A percentile compares a stretch with the other conserved stretches of the same genome.
These are phyloP conservation scores for Blastobotrys illinoisensis DNA, from an alignment of 1,139 yeast species.

Conservation along the genomic window DNA sequence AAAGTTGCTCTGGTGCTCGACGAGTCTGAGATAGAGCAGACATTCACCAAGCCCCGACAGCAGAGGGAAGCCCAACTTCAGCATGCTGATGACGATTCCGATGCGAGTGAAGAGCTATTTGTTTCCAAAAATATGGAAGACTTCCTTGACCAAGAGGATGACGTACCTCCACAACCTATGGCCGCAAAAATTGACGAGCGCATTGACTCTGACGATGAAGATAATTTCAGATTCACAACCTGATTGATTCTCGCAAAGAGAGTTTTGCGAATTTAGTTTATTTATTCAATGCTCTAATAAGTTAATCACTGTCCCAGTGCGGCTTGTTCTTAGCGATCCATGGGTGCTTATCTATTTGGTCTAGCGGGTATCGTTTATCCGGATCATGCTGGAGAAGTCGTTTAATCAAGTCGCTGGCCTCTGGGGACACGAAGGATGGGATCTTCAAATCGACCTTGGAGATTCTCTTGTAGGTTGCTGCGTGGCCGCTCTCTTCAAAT, in stretches of 20 bases:
- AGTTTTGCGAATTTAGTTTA: no score
- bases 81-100: neutral
- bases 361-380: slow-evolving; percentile 52
- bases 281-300: slow-evolving; percentile 1
- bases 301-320: slow-evolving; percentile 35
- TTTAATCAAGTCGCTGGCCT: slow-evolving; percentile 71
- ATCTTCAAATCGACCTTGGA: slow-evolving; percentile 68
- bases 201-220: slow-evolving; percentile 8
- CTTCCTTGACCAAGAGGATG: neutral
- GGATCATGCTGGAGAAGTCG: slow-evolving; percentile 64
- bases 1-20: neutral
- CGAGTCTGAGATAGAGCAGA: neutral
- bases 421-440: slow-evolving; percentile 63
- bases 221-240: slow-evolving; percentile 6
- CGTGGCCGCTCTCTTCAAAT: slow-evolving; percentile 72
- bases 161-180: neutral
- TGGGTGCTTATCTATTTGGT: slow-evolving; percentile 65
- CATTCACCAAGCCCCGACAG: neutral
- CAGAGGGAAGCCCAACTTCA: neutral
- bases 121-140: neutral
- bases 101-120: neutral
- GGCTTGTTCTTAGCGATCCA: slow-evolving; percentile 70
- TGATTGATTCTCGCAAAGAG: no score
- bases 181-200: neutral
- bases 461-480: slow-evolving; percentile 74